Percentiles rank a stretch among this genome's conserved stretches.
phyloP scores from a whole-genome alignment of 169 alveolate genomes.

The Eimeria necatrix region DNA sequence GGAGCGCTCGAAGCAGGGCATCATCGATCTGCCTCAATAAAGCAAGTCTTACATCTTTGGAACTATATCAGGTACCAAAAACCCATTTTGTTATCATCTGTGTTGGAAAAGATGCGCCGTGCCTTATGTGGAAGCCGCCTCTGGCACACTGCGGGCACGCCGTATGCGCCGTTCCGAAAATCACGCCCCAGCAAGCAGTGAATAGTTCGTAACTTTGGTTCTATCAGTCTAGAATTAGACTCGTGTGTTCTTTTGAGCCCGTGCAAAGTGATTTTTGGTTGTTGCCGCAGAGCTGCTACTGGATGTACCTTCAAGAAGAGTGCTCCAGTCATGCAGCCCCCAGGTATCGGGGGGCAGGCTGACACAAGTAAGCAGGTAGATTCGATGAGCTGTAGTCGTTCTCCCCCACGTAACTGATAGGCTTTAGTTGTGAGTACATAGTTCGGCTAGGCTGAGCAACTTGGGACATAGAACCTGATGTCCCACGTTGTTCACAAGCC shows the following conservation, averaged over 20 bases:
- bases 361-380: too few species aligned
- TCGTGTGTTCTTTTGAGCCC: neutral
- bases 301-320: neutral
- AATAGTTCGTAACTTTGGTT: neutral
- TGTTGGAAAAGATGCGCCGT: too few species aligned
- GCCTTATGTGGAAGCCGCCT: neutral
- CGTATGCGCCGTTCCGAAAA: neutral
- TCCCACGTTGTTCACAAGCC: too few species aligned
- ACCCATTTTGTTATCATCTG: too few species aligned
- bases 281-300: neutral
- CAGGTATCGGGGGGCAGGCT: neutral
- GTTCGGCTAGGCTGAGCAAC: too few species aligned
- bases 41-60: too few species aligned
- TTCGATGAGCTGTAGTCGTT: too few species aligned
- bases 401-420: too few species aligned
- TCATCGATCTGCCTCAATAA: neutral
- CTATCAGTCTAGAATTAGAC: neutral
- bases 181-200: neutral
- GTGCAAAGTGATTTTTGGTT: neutral
- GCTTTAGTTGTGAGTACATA: too few species aligned
- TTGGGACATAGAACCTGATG: too few species aligned
- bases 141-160: neutral
- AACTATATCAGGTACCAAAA: too few species aligned
- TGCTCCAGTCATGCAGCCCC: conserved; percentile 24
- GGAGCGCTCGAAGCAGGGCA: conserved; percentile 17